Conservation (phyloP, 768 basidiomycete genomes). For the Kwoniella botswanensis region DNA sequence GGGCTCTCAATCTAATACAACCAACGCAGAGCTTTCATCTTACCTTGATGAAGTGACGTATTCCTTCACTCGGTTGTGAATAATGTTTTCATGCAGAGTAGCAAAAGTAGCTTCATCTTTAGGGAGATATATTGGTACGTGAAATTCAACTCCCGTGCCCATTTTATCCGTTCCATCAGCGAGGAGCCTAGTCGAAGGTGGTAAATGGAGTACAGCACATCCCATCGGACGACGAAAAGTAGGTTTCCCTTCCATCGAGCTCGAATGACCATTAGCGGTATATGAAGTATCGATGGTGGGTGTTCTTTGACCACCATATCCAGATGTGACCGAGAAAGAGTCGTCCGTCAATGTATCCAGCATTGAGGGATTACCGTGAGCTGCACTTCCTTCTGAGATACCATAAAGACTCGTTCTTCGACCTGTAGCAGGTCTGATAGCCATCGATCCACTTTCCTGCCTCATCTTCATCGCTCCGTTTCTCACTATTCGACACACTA, state of each 20-base stretch:
- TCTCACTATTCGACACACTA: slow-evolving; percentile 88
- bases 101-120: slow-evolving; percentile 83
- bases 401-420: slow-evolving; percentile 21
- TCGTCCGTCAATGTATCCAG: slow-evolving; percentile 44
- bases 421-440: slow-evolving; percentile 14
- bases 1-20: no score
- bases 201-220: slow-evolving; percentile 89
- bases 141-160: slow-evolving; percentile 69
- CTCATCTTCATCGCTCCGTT: slow-evolving; percentile 84
- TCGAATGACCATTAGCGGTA: slow-evolving; percentile 20
- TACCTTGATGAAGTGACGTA: slow-evolving; percentile 82
- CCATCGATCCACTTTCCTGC: slow-evolving; percentile 57
- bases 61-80: slow-evolving; percentile 75
- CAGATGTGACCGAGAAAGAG: slow-evolving; percentile 53
- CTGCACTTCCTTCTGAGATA: slow-evolving; percentile 15
- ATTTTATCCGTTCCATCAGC: slow-evolving; percentile 70
- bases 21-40: background rate
- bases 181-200: slow-evolving; percentile 72
- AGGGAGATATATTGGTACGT: slow-evolving; percentile 86
- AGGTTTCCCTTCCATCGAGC: slow-evolving; percentile 31
- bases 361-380: slow-evolving; percentile 14
- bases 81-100: slow-evolving; percentile 93
- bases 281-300: slow-evolving; percentile 33
- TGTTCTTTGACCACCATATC: slow-evolving; percentile 35
- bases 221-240: slow-evolving; percentile 85